These are phyloP conservation scores for Blastocystis sp. DNA, from an alignment of 352 stramenopile species.

Conservation along the genomic window DNA sequence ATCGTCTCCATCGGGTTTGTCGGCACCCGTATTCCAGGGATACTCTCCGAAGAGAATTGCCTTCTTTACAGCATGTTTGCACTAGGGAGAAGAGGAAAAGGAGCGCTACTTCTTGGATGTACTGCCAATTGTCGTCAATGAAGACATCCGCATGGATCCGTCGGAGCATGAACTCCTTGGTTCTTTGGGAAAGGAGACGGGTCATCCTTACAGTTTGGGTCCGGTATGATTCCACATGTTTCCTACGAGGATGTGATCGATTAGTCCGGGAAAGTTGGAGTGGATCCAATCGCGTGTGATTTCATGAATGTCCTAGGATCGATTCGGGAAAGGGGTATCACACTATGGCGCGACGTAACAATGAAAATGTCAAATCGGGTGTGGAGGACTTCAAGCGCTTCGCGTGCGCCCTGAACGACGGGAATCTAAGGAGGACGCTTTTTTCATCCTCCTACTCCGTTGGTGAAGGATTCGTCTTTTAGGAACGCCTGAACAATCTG, in stretches of 20 bases:
- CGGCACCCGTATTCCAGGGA: not conserved
- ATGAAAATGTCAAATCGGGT: not conserved
- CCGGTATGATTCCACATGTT: not conserved
- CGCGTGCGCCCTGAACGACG: not conserved
- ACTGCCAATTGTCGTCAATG: constrained; percentile 2
- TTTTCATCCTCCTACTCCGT: not conserved
- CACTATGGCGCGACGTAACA: not conserved
- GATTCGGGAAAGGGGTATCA: not conserved
- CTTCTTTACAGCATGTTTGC: not conserved
- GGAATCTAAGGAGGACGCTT: not conserved
- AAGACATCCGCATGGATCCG: constrained; percentile 14
- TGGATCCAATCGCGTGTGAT: not conserved
- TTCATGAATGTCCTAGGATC: not conserved
- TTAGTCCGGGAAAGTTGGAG: not conserved
- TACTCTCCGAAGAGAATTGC: constrained; percentile 12
- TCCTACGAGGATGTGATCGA: not conserved
- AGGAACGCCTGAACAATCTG: not conserved
- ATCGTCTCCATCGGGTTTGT: not conserved
- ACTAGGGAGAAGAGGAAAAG: not conserved
- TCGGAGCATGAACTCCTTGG: not conserved
- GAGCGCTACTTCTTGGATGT: not conserved
- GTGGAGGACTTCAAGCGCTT: not conserved
- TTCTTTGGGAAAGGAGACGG: not conserved
- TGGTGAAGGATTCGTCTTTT: not conserved
- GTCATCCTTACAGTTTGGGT: not conserved